phyloP scores from a whole-genome alignment of 2,329 filamentous ascomycete genomes.

The Microthyrium microscopicum region DNA sequence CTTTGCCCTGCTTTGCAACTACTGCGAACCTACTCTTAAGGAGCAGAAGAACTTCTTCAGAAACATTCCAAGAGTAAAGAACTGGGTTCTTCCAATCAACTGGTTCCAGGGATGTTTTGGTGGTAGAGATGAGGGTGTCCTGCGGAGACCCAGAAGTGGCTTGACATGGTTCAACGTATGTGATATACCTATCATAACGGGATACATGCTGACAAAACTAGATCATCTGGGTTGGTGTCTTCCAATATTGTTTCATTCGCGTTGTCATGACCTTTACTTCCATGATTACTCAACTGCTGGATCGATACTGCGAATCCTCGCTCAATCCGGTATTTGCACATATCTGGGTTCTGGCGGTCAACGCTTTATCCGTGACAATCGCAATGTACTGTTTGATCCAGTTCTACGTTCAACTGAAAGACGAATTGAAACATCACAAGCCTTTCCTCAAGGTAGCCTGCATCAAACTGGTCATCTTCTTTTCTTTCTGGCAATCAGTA shows the following conservation, averaged over 20 bases:
- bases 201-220: slow-evolving; percentile 12
- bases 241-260: slow-evolving; percentile 73
- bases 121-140: slow-evolving; percentile 45
- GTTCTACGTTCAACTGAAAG: slow-evolving; percentile 64
- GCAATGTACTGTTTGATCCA: slow-evolving; percentile 85
- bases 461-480: slow-evolving; percentile 83
- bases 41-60: slow-evolving; percentile 72
- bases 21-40: slow-evolving; percentile 61
- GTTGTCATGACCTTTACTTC: slow-evolving; percentile 66
- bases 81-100: slow-evolving; percentile 59
- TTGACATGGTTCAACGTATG: slow-evolving; percentile 74
- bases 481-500: slow-evolving; percentile 71
- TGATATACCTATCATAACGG: slow-evolving; percentile 1
- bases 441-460: slow-evolving; percentile 69
- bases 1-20: slow-evolving; percentile 68
- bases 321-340: slow-evolving; percentile 66
- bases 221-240: slow-evolving; percentile 65
- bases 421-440: slow-evolving; percentile 48
- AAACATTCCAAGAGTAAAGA: slow-evolving; percentile 30
- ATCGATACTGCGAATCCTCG: slow-evolving; percentile 62
- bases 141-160: slow-evolving; percentile 62
- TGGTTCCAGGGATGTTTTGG: slow-evolving; percentile 57
- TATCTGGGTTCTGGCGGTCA: slow-evolving; percentile 62
- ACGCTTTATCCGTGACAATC: slow-evolving; percentile 55
- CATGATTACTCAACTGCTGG: slow-evolving; percentile 52